These are phyloP conservation scores for Favolaschia claudopus DNA, from an alignment of 768 basidiomycete genomes.

Conservation along the genomic window DNA sequence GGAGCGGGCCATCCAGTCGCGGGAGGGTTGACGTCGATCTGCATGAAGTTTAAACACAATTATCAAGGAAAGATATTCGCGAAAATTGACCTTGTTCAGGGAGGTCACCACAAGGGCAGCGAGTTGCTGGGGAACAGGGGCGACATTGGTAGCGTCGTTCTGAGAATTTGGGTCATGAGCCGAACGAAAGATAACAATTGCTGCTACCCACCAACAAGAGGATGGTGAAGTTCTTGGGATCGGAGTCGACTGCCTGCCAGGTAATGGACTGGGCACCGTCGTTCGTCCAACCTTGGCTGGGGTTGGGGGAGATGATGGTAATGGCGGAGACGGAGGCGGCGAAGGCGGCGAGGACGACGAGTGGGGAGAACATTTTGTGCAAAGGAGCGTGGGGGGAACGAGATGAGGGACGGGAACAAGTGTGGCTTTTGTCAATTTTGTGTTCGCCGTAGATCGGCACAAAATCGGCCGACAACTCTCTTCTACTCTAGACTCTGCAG, in stretches of 20 bases:
- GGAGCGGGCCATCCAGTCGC: conserved; percentile 74
- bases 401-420: no score
- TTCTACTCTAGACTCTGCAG: no score
- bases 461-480: no score
- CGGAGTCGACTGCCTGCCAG: conserved; percentile 75
- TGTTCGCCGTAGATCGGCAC: no score
- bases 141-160: conserved; percentile 36
- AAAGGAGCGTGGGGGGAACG: conserved; percentile 24
- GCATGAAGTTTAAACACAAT: no score
- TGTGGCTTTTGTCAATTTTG: no score
- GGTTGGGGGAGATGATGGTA: conserved; percentile 60
- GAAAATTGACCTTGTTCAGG: conserved; percentile 28
- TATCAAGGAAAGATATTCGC: neutral
- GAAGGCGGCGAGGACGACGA: conserved; percentile 52
- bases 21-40: conserved; percentile 57
- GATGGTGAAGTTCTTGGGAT: conserved; percentile 71
- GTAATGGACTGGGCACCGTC: conserved; percentile 57
- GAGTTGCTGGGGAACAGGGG: conserved; percentile 57
- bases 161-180: conserved; percentile 27
- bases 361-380: conserved; percentile 49
- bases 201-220: conserved; percentile 62
- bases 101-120: conserved; percentile 61
- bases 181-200: neutral
- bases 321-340: conserved; percentile 70
- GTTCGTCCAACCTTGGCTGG: conserved; percentile 62